These are phyloP conservation scores for sunflower (Helianthus annuus) DNA, from an alignment of 129 eudicot genomes.

Conservation along the genomic window DNA sequence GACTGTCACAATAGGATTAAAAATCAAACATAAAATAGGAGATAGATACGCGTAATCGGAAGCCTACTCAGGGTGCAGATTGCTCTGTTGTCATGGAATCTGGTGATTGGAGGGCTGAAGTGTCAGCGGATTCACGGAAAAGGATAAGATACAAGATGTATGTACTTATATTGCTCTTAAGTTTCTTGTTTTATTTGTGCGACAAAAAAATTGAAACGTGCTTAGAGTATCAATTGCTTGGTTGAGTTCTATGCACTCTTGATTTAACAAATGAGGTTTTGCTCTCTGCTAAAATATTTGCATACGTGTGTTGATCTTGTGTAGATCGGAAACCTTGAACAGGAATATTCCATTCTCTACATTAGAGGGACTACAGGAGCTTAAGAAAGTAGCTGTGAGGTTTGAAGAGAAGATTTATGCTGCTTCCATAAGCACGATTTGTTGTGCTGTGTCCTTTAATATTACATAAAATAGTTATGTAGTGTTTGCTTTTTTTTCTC, in stretches of 20 bases:
- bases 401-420: constrained; percentile 70
- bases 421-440: constrained; percentile 66
- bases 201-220: background rate
- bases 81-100: constrained; percentile 12
- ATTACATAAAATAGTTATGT: background rate
- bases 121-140: constrained; percentile 44
- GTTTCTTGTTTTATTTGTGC: background rate
- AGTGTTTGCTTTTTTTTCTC: background rate
- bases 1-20: constrained; percentile 4
- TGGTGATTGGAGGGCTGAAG: constrained; percentile 68
- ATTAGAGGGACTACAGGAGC: constrained; percentile 63
- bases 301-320: background rate
- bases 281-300: background rate
- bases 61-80: constrained; percentile 44
- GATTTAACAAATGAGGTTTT: background rate
- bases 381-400: constrained; percentile 58
- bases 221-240: background rate
- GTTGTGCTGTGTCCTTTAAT: background rate
- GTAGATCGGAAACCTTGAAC: constrained; percentile 69
- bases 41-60: constrained; percentile 62
- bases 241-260: too few relatives aligned
- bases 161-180: background rate
- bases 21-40: background rate
- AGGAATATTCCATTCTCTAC: constrained; percentile 74
- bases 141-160: constrained; percentile 45